Base-by-base conservation (phyloP, 108 stramenopile species). In the Pseudonitzschia delicatissima region DNA sequence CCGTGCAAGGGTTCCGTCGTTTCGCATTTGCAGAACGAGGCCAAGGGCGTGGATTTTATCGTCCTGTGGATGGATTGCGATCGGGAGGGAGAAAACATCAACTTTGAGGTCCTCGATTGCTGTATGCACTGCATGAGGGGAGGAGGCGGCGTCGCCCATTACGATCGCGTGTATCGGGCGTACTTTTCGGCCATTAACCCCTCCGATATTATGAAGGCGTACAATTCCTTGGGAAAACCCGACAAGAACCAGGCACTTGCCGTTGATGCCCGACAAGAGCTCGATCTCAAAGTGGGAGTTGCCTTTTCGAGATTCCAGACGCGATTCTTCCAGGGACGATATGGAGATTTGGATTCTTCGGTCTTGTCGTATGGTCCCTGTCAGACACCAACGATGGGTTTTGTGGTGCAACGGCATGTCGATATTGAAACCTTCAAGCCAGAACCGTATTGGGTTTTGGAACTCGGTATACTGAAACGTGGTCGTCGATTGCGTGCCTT, bases 261-360 rank as follows among this genome's bases (percentile, higher is more conserved):
- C 37, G 99, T 99, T 25, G 93, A 96, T 75, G 97, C 97, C 3
- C 69, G 97, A 25, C 96, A 95, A 73, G 98, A 97, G 66, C 81
- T 99, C 31, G 98, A 99, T 82, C 71, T 99, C 29, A 94, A 97
- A 57, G 91, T 99, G 5, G 96, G 96, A 32, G 90, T 96, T 21
- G 96, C 94, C 7, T 98, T 98, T 73, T 97, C 96, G 2, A 81
- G 98, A 32, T 98, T 96, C 64, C 95, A 95, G 77, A 98, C 96
- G 13, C 70, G 90, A 42, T 91, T 84, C 67, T 90, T 99, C 64
- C 96, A 92, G 67, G 87, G 87, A 17, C 70, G 92, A 34, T 97
- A 96, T 59, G 94, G 93, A 21, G 94, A 90, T 76, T 74, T 98
- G 59, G 93, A 93, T 62, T 85, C 87, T 53, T 76, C 88, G 1